A percentile compares a stretch with the other conserved stretches of the same genome.
phyloP scores from a whole-genome alignment of 305 asterid species.

The Andrographis paniculata region DNA sequence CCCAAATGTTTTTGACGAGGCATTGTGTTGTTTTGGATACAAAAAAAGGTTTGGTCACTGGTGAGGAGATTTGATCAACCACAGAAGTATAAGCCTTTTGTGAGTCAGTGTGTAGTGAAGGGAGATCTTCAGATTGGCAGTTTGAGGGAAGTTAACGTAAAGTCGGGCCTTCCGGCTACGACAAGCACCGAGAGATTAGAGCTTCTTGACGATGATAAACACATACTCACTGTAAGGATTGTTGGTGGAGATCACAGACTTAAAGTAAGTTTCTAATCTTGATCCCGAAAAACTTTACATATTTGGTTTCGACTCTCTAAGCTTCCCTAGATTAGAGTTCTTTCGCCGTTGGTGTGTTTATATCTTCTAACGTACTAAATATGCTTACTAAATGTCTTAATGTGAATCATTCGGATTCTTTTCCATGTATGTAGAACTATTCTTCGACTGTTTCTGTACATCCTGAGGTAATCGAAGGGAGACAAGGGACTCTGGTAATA shows the following conservation, averaged over 20 bases:
- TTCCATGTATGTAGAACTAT: conserved; percentile 49
- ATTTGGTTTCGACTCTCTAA: too few species aligned
- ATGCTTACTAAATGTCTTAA: too few species aligned
- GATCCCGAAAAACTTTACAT: neutral
- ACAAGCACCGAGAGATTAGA: conserved; percentile 87
- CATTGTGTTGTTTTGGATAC: conserved; percentile 10
- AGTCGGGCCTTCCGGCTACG: conserved; percentile 87
- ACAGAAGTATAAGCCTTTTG: conserved; percentile 77
- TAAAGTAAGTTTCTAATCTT: conserved; percentile 33
- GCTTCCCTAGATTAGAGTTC: too few species aligned
- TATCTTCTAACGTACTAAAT: too few species aligned
- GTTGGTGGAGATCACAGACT: conserved; percentile 87
- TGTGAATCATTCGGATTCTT: too few species aligned
- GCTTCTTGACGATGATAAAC: conserved; percentile 78
- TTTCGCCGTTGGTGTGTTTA: too few species aligned
- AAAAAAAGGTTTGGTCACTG: conserved; percentile 92
- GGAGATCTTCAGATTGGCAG: conserved; percentile 73
- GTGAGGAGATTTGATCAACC: conserved; percentile 89
- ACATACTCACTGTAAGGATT: conserved; percentile 57
- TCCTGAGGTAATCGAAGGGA: conserved; percentile 67
- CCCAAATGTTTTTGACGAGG: neutral
- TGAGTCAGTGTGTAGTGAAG: conserved; percentile 58
- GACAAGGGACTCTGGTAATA: conserved; percentile 58
- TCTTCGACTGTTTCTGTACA: conserved; percentile 64
- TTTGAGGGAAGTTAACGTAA: conserved; percentile 75